phyloP scores from a whole-genome alignment of 1,284 basidiomycete species.

The Trichosporon sp. region DNA sequence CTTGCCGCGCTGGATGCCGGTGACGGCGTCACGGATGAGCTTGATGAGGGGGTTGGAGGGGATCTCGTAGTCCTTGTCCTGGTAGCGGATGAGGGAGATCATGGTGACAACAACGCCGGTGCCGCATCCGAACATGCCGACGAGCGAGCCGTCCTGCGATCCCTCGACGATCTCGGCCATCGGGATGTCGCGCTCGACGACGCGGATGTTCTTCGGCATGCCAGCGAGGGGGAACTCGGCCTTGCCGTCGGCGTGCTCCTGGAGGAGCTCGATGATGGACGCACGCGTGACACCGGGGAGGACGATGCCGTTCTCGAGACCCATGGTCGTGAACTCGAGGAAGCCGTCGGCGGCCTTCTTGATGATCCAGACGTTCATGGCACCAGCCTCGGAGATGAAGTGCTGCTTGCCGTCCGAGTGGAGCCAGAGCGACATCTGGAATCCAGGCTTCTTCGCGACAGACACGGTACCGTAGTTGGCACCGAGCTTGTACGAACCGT shows the following conservation, averaged over 20 bases:
- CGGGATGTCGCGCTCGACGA: conserved; percentile 53
- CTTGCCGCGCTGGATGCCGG: conserved; percentile 48
- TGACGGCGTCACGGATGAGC: conserved; percentile 48
- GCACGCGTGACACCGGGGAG: conserved; percentile 53
- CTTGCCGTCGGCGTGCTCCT: conserved; percentile 44
- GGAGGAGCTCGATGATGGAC: conserved; percentile 50
- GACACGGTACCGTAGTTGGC: conserved; percentile 54
- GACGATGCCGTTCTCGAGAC: conserved; percentile 53
- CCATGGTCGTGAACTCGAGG: conserved; percentile 54
- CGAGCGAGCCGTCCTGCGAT: conserved; percentile 46
- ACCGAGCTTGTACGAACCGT: conserved; percentile 53
- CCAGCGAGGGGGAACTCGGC: conserved; percentile 44
- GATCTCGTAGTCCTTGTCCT: conserved; percentile 40
- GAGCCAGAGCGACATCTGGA: conserved; percentile 54
- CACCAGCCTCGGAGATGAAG: conserved; percentile 53
- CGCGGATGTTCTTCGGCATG: conserved; percentile 49
- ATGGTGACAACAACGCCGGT: conserved; percentile 52
- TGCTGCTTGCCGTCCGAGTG: conserved; percentile 45
- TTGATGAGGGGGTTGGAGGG: conserved; percentile 48
- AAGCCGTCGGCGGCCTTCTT: conserved; percentile 50
- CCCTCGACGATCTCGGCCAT: conserved; percentile 50
- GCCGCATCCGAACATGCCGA: conserved; percentile 50
- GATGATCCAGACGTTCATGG: conserved; percentile 54
- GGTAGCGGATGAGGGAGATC: conserved; percentile 46
- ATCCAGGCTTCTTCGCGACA: conserved; percentile 52